Evolutionary conservation across 495 filamentous ascomycete genomes (phyloP), one percentile per base, ranked within the genome.

Genomic region (Penicillium flavigenum): DNA sequence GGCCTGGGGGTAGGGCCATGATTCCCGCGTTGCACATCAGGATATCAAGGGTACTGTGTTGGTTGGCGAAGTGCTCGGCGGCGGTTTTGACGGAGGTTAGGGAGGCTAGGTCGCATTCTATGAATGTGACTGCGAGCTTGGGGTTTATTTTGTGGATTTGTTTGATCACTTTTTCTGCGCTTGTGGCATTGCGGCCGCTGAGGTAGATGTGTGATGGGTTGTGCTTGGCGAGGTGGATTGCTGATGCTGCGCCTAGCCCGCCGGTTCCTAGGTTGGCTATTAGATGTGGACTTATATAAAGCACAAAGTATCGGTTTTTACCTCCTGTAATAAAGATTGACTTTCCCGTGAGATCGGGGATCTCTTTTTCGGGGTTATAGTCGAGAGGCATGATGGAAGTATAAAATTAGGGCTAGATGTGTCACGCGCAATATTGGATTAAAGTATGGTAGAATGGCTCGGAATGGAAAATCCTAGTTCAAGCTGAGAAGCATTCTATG

Each of bases 1-100:
- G 57, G 0, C 60, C 68, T 5, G 64, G 73, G 0, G 80, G 73
- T 1, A 71, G 39, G 0, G 77, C 81, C 82, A 89, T 86, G 57
- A 90, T 80, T 4, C 86, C 87, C 5, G 88, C 87, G 58, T 88
- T 91, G 72, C 82, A 82, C 43, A 90, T 76, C 0, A 90, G 72
- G 24, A 86, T 68, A 58, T 89, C 81, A 17, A 87, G 63, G 3
- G 69, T 60, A 16, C 67, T 49, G 7, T 61, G 44, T 16, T 68
- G 46, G 6, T 62, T 44, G 1, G 59, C 53, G 67, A 82, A 77
- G 4, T 59, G 19, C 11, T 73, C 54, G 4, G 69, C 72, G 0
- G 75, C 73, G 0, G 52, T 20, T 42, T 74, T 70, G 49, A 83
- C 64, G 1, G 74, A 77, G n/a, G 61, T 22, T 7, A 81, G 69